Percentiles rank a stretch among this genome's conserved stretches.
Evolutionary conservation across 805 yeast species (phyloP).

Genomic region (Pichia cephalocereana): DNA sequence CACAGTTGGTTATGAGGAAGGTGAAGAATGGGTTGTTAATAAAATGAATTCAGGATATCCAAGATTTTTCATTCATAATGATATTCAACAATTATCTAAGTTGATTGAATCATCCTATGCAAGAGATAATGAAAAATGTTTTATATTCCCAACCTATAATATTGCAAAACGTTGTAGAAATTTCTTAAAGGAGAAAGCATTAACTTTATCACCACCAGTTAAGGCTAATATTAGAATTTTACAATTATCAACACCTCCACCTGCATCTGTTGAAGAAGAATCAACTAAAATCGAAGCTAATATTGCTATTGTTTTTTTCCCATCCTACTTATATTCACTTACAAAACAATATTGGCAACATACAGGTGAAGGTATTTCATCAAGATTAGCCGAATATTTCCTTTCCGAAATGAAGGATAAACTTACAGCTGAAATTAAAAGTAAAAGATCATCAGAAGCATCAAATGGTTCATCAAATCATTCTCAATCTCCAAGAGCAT

Average conservation of each 20-base stretch:
- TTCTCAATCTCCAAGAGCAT: slow-evolving; percentile 12
- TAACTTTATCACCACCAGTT: slow-evolving; percentile 25
- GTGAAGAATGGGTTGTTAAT: slow-evolving; percentile 67
- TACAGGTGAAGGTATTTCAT: slow-evolving; percentile 92
- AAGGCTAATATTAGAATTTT: slow-evolving; percentile 46
- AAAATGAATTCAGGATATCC: slow-evolving; percentile 88
- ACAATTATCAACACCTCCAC: slow-evolving; percentile 65
- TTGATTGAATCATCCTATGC: slow-evolving; percentile 64
- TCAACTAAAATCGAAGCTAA: slow-evolving; percentile 54
- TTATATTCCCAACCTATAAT: slow-evolving; percentile 68
- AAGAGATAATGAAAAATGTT: slow-evolving; percentile 62
- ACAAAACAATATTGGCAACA: slow-evolving; percentile 96
- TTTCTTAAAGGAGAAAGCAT: slow-evolving; percentile 45
- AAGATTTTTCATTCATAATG: slow-evolving; percentile 62
- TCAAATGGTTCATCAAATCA: slow-evolving; percentile 10
- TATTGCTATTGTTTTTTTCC: slow-evolving; percentile 75
- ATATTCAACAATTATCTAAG: slow-evolving; percentile 46
- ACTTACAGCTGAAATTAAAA: slow-evolving; percentile 19
- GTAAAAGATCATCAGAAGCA: slow-evolving; percentile 8
- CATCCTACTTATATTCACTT: slow-evolving; percentile 43
- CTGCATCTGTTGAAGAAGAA: slow-evolving; percentile 48
- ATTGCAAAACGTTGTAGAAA: slow-evolving; percentile 82
- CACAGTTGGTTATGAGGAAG: slow-evolving; percentile 87
- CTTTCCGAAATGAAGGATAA: slow-evolving; percentile 46
- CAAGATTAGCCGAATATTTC: slow-evolving; percentile 81